phyloP scores from a whole-genome alignment of 2,329 filamentous ascomycete genomes.

The Leptoxyphium fumago region DNA sequence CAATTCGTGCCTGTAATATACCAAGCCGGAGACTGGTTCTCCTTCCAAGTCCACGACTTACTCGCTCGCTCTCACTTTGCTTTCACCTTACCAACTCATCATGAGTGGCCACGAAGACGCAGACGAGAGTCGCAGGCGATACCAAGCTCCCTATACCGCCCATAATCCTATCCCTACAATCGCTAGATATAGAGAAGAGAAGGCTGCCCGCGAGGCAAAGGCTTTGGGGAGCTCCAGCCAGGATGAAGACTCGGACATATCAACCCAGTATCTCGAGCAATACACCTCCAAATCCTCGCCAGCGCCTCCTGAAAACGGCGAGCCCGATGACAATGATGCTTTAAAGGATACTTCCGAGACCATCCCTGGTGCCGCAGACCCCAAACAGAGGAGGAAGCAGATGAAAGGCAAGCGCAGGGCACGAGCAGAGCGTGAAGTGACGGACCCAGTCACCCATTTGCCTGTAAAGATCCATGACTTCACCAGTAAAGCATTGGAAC shows the following conservation, averaged over 20 bases:
- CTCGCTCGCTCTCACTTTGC: too few species aligned
- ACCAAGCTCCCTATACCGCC: constrained; percentile 28
- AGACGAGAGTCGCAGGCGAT: constrained; percentile 22
- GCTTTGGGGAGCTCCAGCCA: constrained; percentile 1
- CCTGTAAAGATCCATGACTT: constrained; percentile 55
- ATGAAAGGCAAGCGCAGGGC: constrained; percentile 35
- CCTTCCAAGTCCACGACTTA: too few species aligned
- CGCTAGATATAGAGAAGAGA: constrained; percentile 31
- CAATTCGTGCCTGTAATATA: too few species aligned
- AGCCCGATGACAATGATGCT: constrained; percentile 9
- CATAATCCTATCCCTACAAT: constrained; percentile 33
- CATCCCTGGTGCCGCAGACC: constrained; percentile 21
- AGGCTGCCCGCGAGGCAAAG: constrained; percentile 24
- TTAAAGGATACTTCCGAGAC: constrained; percentile 32
- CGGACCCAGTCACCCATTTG: constrained; percentile 58
- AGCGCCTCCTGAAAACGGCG: constrained; percentile 2
- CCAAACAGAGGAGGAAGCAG: constrained; percentile 32
- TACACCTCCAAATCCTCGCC: constrained; percentile 2
- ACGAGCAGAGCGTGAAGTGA: constrained; percentile 44
- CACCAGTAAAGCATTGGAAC: constrained; percentile 45
- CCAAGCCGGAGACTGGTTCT: too few species aligned
- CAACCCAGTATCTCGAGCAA: constrained; percentile 3
- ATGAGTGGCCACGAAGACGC: constrained; percentile 26
- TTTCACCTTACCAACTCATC: not conserved
- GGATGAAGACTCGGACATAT: constrained; percentile 1